phyloP scores from a whole-genome alignment of 805 yeast genomes.

The Saccharomyces mikatae region DNA sequence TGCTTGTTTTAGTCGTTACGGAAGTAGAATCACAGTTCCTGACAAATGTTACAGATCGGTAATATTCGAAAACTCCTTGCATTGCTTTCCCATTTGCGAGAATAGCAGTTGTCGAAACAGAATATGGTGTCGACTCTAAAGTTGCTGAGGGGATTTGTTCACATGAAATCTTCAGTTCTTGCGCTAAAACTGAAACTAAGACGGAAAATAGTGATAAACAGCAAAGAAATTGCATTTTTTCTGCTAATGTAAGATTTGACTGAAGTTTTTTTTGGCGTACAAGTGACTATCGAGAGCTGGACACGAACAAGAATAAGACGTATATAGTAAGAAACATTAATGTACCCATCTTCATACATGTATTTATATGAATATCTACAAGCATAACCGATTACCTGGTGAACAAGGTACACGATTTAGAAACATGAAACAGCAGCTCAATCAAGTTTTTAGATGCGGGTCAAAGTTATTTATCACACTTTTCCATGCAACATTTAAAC shows the following conservation, averaged over 20 bases:
- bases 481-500: neutral
- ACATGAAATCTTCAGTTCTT: conserved; percentile 9
- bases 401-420: neutral
- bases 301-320: neutral
- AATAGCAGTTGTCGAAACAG: conserved; percentile 13
- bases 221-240: conserved; percentile 2
- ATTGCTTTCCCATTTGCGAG: conserved; percentile 11
- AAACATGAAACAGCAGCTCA: neutral
- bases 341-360: neutral
- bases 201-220: neutral
- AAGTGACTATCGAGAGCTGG: neutral
- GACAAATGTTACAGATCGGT: conserved; percentile 18
- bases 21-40: conserved; percentile 14
- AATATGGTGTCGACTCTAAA: conserved; percentile 22
- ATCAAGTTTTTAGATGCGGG: neutral
- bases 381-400: neutral
- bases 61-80: conserved; percentile 18
- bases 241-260: neutral
- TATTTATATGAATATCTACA: neutral
- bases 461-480: neutral
- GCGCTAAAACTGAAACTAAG: conserved; percentile 1
- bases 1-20: conserved; percentile 1
- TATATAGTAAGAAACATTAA: neutral
- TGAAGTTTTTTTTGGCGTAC: neutral
- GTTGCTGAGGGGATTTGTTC: conserved; percentile 16